phyloP scores from a whole-genome alignment of 306 rosid genomes.

The Quercus mongolica region DNA sequence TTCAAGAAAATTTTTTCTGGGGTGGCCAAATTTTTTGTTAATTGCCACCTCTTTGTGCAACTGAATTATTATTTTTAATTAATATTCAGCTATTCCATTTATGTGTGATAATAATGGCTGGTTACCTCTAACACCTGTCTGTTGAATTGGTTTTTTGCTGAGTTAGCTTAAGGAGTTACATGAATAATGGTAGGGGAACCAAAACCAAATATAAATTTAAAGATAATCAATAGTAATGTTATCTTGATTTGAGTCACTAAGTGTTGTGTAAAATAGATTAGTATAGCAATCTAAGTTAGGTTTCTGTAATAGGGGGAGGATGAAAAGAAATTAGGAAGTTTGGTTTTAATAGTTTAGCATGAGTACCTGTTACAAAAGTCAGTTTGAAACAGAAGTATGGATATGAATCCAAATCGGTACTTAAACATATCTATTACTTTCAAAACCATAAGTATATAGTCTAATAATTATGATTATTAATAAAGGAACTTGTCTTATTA shows the following conservation, averaged over 20 bases:
- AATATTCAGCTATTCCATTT: neutral
- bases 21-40: neutral
- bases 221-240: neutral
- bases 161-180: neutral
- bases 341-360: neutral
- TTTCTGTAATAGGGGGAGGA: neutral
- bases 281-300: neutral
- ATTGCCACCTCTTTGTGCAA: no score
- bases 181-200: neutral
- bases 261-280: neutral
- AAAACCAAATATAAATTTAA: neutral
- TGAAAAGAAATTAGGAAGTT: neutral
- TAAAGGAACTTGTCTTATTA: neutral
- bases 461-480: no score
- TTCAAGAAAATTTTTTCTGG: neutral
- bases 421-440: no score
- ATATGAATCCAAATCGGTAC: neutral
- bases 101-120: neutral
- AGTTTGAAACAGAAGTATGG: neutral
- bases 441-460: no score
- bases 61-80: no score
- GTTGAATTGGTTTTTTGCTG: neutral
- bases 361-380: neutral
- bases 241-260: neutral
- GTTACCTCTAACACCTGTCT: neutral